Evolutionary conservation across 2,329 filamentous ascomycete genomes (phyloP).

Genomic region (Fusarium anguioides): DNA sequence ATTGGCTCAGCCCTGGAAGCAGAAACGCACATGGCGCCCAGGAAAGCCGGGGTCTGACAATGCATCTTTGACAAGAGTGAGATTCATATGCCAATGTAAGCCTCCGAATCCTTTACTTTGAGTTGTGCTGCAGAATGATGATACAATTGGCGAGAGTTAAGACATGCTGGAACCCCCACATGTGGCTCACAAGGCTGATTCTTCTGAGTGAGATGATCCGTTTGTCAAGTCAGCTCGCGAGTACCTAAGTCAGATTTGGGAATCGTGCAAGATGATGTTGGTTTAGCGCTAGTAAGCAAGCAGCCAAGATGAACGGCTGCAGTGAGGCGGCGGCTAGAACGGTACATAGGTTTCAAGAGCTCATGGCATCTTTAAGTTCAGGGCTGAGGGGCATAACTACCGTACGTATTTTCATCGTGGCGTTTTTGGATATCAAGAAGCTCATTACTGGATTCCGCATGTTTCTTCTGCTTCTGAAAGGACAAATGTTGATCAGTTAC

Average conservation of each 20-base stretch:
- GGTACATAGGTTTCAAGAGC: not conserved
- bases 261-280: constrained; percentile 11
- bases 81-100: constrained; percentile 21
- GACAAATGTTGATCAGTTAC: too few relatives aligned
- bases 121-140: not conserved
- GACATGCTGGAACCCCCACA: not conserved
- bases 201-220: constrained; percentile 5
- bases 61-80: constrained; percentile 7
- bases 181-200: constrained; percentile 20
- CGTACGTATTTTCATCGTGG: constrained; percentile 12
- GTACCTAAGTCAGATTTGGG: constrained; percentile 10
- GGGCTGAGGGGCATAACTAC: constrained; percentile 26
- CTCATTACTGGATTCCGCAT: too few relatives aligned
- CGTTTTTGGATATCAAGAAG: too few relatives aligned
- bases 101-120: not conserved
- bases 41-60: constrained; percentile 24
- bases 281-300: constrained; percentile 16
- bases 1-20: constrained; percentile 41
- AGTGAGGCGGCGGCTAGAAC: constrained; percentile 18
- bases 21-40: constrained; percentile 44
- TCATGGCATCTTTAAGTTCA: constrained; percentile 17
- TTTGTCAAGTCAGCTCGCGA: constrained; percentile 7
- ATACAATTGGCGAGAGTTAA: constrained; percentile 1
- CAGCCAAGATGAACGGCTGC: not conserved
- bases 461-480: not conserved